These are phyloP conservation scores for Boechera stricta DNA, from an alignment of 345 rosid species.

Conservation along the genomic window DNA sequence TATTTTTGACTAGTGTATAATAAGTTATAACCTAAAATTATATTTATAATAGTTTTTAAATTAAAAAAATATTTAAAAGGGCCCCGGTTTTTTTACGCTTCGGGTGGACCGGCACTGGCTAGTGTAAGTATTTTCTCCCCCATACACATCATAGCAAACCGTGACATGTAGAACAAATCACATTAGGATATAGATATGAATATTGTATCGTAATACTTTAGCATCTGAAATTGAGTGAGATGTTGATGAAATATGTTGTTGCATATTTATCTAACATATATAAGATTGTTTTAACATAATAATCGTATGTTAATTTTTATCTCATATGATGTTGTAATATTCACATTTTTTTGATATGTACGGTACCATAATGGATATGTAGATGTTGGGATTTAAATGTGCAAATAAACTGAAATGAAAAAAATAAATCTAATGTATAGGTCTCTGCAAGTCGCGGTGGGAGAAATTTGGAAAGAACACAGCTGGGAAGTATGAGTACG, in stretches of 20 bases:
- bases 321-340: neutral
- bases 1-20: no score
- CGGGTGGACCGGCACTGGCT: no score
- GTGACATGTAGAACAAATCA: conserved; percentile 1
- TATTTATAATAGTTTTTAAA: no score
- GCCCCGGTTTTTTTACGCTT: no score
- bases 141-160: neutral
- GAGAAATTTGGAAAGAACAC: conserved; percentile 63
- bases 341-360: neutral
- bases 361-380: neutral
- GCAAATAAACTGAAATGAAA: neutral
- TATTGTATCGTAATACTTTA: neutral
- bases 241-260: no score
- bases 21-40: no score
- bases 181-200: neutral
- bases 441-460: conserved; percentile 90
- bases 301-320: neutral
- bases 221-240: neutral
- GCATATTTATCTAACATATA: neutral
- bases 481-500: conserved; percentile 67
- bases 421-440: conserved; percentile 36
- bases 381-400: neutral
- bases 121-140: neutral
- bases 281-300: neutral
- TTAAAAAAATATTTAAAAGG: no score